Conservation (phyloP, 2,329 filamentous ascomycete species). For the Curvularia sp. region DNA sequence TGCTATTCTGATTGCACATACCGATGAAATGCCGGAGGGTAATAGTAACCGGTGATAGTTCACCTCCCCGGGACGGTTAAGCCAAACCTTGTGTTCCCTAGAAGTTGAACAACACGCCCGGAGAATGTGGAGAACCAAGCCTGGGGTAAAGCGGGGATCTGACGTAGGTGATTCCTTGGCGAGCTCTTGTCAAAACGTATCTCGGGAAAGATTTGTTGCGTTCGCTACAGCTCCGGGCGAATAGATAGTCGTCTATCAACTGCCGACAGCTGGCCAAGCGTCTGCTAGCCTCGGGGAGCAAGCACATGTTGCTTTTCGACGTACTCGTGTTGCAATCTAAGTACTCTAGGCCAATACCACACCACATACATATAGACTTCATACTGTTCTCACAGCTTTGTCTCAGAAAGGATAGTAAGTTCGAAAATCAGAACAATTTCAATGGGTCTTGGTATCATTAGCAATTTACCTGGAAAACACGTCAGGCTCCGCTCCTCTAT, state of each 20-base stretch:
- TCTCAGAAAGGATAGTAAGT: neutral
- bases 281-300: neutral
- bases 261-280: neutral
- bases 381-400: neutral
- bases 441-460: neutral
- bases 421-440: neutral
- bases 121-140: neutral
- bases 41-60: neutral
- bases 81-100: neutral
- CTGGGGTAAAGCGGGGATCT: conserved; percentile 3
- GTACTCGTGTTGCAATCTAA: neutral
- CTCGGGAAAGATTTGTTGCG: neutral
- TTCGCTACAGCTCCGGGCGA: neutral
- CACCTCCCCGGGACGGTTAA: neutral
- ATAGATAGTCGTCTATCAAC: neutral
- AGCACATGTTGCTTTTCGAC: neutral
- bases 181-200: neutral
- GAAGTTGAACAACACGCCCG: neutral
- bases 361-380: too few relatives aligned
- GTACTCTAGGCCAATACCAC: neutral
- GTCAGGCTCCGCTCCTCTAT: neutral
- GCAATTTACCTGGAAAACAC: neutral
- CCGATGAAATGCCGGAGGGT: neutral
- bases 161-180: neutral
- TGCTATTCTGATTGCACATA: neutral